Evolutionary conservation across 2,329 filamentous ascomycete genomes (phyloP).

Genomic region (Xylaria sp.): DNA sequence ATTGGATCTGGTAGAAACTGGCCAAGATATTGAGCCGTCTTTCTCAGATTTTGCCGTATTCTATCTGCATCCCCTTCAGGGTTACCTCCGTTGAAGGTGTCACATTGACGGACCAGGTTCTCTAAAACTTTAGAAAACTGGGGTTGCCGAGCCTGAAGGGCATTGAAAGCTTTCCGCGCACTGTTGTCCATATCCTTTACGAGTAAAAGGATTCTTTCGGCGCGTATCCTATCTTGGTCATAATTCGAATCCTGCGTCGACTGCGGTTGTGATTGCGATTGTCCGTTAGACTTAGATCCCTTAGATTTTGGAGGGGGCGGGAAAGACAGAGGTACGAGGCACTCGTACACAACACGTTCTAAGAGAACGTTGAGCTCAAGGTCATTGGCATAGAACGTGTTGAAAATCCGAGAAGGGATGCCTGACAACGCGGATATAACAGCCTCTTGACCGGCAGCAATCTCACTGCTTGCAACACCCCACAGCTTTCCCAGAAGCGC

Average conservation of each 20-base stretch:
- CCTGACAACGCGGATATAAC: constrained; percentile 80
- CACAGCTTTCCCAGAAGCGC: constrained; percentile 85
- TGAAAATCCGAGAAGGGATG: constrained; percentile 86
- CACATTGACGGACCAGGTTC: constrained; percentile 84
- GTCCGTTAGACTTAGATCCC: constrained; percentile 70
- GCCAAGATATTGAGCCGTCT: constrained; percentile 77
- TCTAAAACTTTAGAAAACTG: constrained; percentile 78
- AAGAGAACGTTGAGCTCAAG: constrained; percentile 84
- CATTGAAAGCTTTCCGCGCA: constrained; percentile 88
- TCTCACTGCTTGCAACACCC: constrained; percentile 91
- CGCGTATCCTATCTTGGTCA: constrained; percentile 80
- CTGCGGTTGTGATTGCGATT: constrained; percentile 65
- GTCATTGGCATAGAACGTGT: constrained; percentile 91
- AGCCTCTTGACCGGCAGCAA: constrained; percentile 82
- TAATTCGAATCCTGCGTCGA: constrained; percentile 57
- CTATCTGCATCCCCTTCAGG: constrained; percentile 77
- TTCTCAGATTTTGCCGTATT: constrained; percentile 76
- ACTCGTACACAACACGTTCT: constrained; percentile 87
- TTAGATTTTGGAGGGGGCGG: constrained; percentile 75
- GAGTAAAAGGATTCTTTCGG: constrained; percentile 85
- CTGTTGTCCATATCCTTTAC: constrained; percentile 80
- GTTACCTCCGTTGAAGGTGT: constrained; percentile 89
- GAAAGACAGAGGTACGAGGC: constrained; percentile 87
- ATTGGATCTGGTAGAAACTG: constrained; percentile 80
- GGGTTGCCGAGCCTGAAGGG: constrained; percentile 81